Evolutionary conservation across 2,329 filamentous ascomycete species (phyloP).

Genomic region (Chlorencoelia australis): DNA sequence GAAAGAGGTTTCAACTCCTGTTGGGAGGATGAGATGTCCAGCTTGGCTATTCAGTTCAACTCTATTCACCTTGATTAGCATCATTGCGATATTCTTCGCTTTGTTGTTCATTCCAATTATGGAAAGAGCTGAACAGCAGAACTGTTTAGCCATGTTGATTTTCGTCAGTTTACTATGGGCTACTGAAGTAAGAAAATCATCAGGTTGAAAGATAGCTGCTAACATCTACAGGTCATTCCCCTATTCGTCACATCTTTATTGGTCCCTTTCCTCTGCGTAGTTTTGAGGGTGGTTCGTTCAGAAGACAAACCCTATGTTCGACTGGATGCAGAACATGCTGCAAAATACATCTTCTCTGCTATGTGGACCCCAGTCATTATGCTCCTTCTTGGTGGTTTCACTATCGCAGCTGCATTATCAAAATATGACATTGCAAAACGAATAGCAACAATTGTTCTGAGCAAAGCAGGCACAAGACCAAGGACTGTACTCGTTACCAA

Average conservation of each 20-base stretch:
- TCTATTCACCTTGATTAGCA: constrained; percentile 64
- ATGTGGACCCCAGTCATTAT: constrained; percentile 99
- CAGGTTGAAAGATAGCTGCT: constrained; percentile 12
- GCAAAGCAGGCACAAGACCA: constrained; percentile 88
- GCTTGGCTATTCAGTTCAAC: constrained; percentile 76
- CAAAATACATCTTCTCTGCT: constrained; percentile 75
- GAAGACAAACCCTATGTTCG: constrained; percentile 61
- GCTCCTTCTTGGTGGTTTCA: constrained; percentile 92
- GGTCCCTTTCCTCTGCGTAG: constrained; percentile 86
- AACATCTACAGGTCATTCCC: constrained; percentile 62
- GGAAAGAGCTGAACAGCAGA: constrained; percentile 82
- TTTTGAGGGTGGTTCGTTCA: constrained; percentile 73
- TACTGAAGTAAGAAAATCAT: constrained; percentile 59
- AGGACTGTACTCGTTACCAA: constrained; percentile 86
- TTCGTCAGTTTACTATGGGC: constrained; percentile 95
- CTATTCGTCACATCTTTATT: constrained; percentile 92
- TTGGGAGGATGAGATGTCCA: constrained; percentile 68
- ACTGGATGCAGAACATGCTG: constrained; percentile 70
- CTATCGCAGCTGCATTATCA: constrained; percentile 84
- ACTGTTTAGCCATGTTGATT: constrained; percentile 85
- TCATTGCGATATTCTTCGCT: constrained; percentile 62
- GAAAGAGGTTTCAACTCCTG: constrained; percentile 66
- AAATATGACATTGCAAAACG: constrained; percentile 98
- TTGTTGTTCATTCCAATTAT: constrained; percentile 73
- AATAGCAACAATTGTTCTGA: constrained; percentile 90